phyloP scores from a whole-genome alignment of 305 asterid species.

The Rubia balearica region DNA sequence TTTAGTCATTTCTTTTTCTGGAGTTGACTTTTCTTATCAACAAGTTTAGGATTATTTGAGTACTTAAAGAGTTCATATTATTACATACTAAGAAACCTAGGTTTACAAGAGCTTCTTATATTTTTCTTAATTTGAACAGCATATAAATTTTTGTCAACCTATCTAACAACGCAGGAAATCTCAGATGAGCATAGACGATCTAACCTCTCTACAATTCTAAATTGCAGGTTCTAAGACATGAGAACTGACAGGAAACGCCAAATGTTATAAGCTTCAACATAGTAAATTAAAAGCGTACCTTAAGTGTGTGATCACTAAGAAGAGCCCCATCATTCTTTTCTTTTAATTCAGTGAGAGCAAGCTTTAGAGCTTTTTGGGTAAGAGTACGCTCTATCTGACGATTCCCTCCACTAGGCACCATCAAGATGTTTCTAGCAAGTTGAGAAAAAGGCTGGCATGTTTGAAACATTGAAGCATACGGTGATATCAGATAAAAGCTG shows the following conservation, averaged over 20 bases:
- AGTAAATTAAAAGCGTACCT: conserved; percentile 35
- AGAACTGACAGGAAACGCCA: not conserved
- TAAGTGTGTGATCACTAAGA: conserved; percentile 68
- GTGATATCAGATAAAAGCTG: not conserved
- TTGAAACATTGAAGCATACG: not conserved
- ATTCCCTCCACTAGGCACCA: conserved; percentile 27
- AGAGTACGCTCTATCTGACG: conserved; percentile 36
- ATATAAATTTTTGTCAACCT: not conserved
- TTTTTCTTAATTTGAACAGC: not conserved
- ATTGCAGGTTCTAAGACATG: not conserved
- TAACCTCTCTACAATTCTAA: not conserved
- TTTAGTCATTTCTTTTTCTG: too few relatives aligned
- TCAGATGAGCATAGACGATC: not conserved
- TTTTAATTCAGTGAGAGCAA: conserved; percentile 69
- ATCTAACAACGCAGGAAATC: not conserved
- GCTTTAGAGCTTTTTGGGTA: conserved; percentile 61
- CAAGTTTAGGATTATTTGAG: too few relatives aligned
- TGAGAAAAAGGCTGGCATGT: conserved; percentile 30
- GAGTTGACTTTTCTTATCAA: too few relatives aligned
- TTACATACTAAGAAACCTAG: too few relatives aligned
- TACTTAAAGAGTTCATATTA: too few relatives aligned
- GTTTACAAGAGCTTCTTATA: too few relatives aligned
- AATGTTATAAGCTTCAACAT: not conserved
- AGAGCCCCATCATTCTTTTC: conserved; percentile 55
- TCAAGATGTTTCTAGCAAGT: conserved; percentile 39